A percentile compares a stretch with the other conserved stretches of the same genome.
Conservation (phyloP, 73 alveolate species). For the Paraurostyla sp. region DNA sequence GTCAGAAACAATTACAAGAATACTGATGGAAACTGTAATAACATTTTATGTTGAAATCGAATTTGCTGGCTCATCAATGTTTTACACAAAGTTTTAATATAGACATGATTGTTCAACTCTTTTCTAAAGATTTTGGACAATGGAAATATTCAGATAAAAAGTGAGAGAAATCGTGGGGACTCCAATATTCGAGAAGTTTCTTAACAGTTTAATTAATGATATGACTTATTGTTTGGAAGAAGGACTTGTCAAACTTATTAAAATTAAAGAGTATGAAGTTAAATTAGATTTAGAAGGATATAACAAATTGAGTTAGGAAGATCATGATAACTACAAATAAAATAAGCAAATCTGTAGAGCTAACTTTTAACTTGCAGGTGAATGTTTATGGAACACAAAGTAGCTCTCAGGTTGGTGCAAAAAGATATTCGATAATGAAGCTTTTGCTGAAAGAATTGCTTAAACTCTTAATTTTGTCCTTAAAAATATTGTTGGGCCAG, state of each 20-base stretch:
- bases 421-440: slow-evolving; percentile 70
- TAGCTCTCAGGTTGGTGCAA: slow-evolving; percentile 74
- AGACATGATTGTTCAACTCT: slow-evolving; percentile 76
- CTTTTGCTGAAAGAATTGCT: slow-evolving; percentile 79
- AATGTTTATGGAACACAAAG: slow-evolving; percentile 68
- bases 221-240: slow-evolving; percentile 84
- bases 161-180: slow-evolving; percentile 53
- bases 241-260: slow-evolving; percentile 74
- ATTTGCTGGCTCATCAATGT: slow-evolving; percentile 76
- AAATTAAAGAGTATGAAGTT: slow-evolving; percentile 66
- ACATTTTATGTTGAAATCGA: slow-evolving; percentile 83
- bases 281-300: slow-evolving; percentile 37
- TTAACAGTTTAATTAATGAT: slow-evolving; percentile 82
- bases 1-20: background rate
- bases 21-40: slow-evolving; percentile 66
- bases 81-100: slow-evolving; percentile 82
- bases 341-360: slow-evolving; percentile 68
- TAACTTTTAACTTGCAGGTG: slow-evolving; percentile 77
- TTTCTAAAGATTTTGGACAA: slow-evolving; percentile 79
- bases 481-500: slow-evolving; percentile 70
- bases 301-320: slow-evolving; percentile 62
- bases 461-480: slow-evolving; percentile 74
- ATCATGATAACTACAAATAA: slow-evolving; percentile 57
- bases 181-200: slow-evolving; percentile 75
- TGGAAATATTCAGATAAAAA: slow-evolving; percentile 57